These are phyloP conservation scores for Hammondia hammondi DNA, from an alignment of 169 alveolate species.

Conservation along the genomic window DNA sequence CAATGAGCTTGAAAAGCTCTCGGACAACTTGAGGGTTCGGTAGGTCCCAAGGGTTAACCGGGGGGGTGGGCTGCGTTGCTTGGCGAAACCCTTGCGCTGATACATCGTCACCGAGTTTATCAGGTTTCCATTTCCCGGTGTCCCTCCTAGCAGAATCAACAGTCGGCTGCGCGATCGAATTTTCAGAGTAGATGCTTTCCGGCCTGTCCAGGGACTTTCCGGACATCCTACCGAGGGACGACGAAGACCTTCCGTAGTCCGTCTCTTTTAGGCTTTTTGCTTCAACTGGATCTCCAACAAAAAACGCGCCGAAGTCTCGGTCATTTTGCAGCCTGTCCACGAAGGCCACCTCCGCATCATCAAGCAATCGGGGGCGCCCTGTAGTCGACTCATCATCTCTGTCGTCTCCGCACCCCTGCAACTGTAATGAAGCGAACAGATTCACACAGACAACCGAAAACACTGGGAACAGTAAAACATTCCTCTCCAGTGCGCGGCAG, in stretches of 20 bases:
- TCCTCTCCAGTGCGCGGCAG: too few relatives aligned
- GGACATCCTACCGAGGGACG: neutral
- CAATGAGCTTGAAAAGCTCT: neutral
- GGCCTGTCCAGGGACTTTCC: neutral
- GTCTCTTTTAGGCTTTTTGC: too few relatives aligned
- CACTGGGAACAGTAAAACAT: too few relatives aligned
- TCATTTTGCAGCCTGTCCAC: neutral
- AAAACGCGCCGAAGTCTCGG: neutral
- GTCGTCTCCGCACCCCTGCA: neutral
- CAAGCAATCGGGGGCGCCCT: neutral
- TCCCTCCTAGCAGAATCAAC: neutral
- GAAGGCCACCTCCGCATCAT: neutral
- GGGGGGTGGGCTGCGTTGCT: neutral
- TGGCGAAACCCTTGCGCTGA: neutral
- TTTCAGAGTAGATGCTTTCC: neutral
- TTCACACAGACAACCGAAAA: too few relatives aligned
- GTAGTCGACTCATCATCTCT: neutral
- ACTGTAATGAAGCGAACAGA: neutral
- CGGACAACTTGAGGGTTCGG: constrained; percentile 1
- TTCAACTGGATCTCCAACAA: neutral
- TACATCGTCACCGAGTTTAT: neutral
- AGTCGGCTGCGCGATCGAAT: neutral
- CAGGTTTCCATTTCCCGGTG: neutral
- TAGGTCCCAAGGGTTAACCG: neutral
- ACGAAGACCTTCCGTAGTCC: neutral